Base-by-base conservation (phyloP, 805 yeast species). In the Sugiyamaella boreocaroliniensis region DNA sequence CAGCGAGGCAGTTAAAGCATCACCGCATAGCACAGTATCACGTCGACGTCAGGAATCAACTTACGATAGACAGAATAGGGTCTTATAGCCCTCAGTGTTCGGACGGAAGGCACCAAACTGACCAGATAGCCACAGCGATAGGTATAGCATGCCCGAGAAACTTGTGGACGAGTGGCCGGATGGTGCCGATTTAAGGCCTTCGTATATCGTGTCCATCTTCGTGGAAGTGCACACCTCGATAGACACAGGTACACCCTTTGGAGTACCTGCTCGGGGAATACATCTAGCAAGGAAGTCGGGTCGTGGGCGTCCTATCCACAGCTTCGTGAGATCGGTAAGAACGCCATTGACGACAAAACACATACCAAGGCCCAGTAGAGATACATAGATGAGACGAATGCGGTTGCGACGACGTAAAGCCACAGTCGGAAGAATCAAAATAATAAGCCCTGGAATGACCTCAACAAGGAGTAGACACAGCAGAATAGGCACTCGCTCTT, bases 201-300 rank as follows among this genome's bases (percentile, higher is more conserved):
- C 85, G 15, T 61, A 56, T 26, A 80, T 63, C 15, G 57, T 49
- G 6, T 29, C 55, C 46, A 42, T 41, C 48, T 67, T 54, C 2
- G 62, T 46, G 43, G 61, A 64, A 0, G 76, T 69, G 64, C 76
- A 73, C 3, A 67, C 70, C 16, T 61, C 70, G 19, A 61, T 53
- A 7, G 63, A 51, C 14, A 68, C 67, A 29, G 63, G 61, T 16
- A 44, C 58, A 52, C 64, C 60, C 10, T 70, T 59, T 1, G 89
- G 83, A 0, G 90, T 76, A 48, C 72, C 82, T 1, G 69, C 54
- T 11, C 70, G 71, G 3, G 97, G 97, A 18, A 76, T 64, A 67
- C 98, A 92, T 60, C 98, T 77, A 5, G 89, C 87, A 49, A 92
- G 69, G 65, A 90, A 87, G 68, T 92, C 99, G 0, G 99, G 99